phyloP scores from a whole-genome alignment of 805 yeast species.

The Metschnikowia amazonensis region DNA sequence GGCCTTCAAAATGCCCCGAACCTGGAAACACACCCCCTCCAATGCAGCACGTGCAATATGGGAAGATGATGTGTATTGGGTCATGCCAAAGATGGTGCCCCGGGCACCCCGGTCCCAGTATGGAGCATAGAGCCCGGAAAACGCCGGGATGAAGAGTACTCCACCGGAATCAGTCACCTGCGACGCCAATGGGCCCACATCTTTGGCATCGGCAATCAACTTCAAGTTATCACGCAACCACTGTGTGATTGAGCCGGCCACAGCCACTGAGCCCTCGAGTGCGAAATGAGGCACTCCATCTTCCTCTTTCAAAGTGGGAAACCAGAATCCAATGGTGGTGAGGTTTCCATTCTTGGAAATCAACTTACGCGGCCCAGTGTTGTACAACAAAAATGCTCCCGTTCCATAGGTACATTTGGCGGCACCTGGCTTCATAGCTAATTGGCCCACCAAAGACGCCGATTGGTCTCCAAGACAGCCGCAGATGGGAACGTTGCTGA shows the following conservation, averaged over 20 bases:
- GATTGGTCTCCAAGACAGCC: slow-evolving; percentile 95
- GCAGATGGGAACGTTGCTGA: slow-evolving; percentile 67
- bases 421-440: slow-evolving; percentile 76
- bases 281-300: slow-evolving; percentile 72
- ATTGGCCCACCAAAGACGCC: slow-evolving; percentile 88
- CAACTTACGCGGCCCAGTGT: slow-evolving; percentile 73
- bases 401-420: slow-evolving; percentile 97
- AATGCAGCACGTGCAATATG: slow-evolving; percentile 93
- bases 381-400: slow-evolving; percentile 86
- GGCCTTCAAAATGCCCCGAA: slow-evolving; percentile 82
- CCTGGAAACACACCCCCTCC: slow-evolving; percentile 94
- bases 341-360: slow-evolving; percentile 76
- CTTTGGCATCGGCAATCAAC: slow-evolving; percentile 74
- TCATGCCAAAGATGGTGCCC: slow-evolving; percentile 89
- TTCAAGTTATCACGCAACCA: slow-evolving; percentile 92
- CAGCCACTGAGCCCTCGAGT: slow-evolving; percentile 93
- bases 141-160: slow-evolving; percentile 92
- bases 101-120: slow-evolving; percentile 93
- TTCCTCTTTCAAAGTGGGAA: slow-evolving; percentile 56
- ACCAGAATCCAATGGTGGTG: slow-evolving; percentile 89
- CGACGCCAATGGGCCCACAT: slow-evolving; percentile 86
- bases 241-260: slow-evolving; percentile 90
- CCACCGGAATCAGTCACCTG: slow-evolving; percentile 82
- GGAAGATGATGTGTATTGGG: slow-evolving; percentile 86
- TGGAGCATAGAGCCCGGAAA: slow-evolving; percentile 91